Base-by-base conservation (phyloP, 257 asterid genomes). In the Solanum etuberosum region DNA sequence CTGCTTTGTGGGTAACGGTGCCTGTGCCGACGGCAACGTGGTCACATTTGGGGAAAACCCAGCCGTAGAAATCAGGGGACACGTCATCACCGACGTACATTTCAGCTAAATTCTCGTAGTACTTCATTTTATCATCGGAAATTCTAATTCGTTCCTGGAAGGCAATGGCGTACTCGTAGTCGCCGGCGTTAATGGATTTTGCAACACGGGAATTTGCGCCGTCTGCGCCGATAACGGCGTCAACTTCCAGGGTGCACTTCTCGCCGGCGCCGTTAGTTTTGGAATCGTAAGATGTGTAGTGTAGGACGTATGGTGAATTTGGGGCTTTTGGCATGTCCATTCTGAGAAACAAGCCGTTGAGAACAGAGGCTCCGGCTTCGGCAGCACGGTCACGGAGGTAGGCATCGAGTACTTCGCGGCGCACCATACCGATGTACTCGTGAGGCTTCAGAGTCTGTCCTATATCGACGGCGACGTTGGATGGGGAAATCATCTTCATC, bases 181-280 rank as follows among this genome's bases (percentile, higher is more conserved):
- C 98, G 11, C 99, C 99, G 67, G 99, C 99, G 86, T 84, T 74
- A 76, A 96, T 96, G 76, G 94, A 90, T 20, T 96, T 96, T 0
- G 98, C 98, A 27, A 96, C 97, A 2, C 98, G 98, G 61, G 99
- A 96, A 77, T 96, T 96, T n/a, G 99, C 99, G 1, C 98, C 99
- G 88, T 96, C 98, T 27, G 98, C 99, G 9, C 99, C 98, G 68
- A 96, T 91, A 18, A 96, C 90, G 38, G 98, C 98, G 89, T 96
- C 99, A 18, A 96, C 99, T 70, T 95, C 97, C 6, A 96, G 85
- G 0, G 93, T 91, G 71, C 91, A 91, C 90, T 92, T 94, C 92
- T 92, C 98, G 1, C 98, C 98, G 70, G 96, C 87, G 67, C 90
- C 95, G 8, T 95, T 95, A 31, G 93, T 89, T 73, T 93, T 96